phyloP scores from a whole-genome alignment of 768 basidiomycete species.

The Paxillus ammoniavirescens region DNA sequence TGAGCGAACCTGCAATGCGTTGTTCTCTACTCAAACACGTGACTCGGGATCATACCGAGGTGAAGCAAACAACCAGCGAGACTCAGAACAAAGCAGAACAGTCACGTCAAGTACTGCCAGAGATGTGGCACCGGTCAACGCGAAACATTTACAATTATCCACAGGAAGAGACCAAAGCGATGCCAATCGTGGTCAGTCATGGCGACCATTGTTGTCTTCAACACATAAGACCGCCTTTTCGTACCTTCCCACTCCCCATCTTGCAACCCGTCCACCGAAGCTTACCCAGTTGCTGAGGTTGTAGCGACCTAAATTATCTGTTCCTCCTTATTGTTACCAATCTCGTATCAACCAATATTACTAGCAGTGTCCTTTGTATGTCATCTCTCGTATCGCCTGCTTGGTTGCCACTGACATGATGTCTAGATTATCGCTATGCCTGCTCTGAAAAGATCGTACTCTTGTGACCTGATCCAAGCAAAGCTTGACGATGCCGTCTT shows the following conservation, averaged over 20 bases:
- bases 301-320: not conserved
- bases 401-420: constrained; percentile 9
- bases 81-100: too few relatives aligned
- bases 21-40: not conserved
- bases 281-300: not conserved
- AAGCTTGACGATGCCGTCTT: too few relatives aligned
- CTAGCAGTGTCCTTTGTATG: not conserved
- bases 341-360: not conserved
- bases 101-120: too few relatives aligned
- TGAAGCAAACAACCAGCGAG: too few relatives aligned
- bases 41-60: too few relatives aligned
- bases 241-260: too few relatives aligned
- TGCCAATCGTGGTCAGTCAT: not conserved
- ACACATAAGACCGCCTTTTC: not conserved
- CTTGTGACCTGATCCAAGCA: too few relatives aligned
- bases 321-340: not conserved
- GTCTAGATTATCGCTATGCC: too few relatives aligned
- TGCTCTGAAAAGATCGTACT: too few relatives aligned
- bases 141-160: not conserved
- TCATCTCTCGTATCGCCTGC: not conserved
- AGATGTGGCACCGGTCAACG: too few relatives aligned
- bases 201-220: not conserved
- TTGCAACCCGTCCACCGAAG: not conserved
- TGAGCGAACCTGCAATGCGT: too few relatives aligned
- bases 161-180: not conserved